Conservation (phyloP, 2,329 filamentous ascomycete genomes). For the Neonectria neomacrospora region DNA sequence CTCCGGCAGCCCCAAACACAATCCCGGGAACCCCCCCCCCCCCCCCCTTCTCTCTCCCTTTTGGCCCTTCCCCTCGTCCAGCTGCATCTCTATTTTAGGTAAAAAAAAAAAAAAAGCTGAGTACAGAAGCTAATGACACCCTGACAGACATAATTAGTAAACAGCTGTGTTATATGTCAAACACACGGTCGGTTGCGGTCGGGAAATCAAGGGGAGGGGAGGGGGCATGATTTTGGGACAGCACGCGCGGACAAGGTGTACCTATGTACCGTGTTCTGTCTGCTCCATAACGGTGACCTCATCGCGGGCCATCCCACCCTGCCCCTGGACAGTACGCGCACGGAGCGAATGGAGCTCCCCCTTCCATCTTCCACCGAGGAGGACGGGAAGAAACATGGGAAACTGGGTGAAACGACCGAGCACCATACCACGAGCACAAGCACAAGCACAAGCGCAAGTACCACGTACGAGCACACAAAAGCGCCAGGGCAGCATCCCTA, state of each 20-base stretch:
- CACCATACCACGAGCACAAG: not conserved
- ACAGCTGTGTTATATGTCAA: not conserved
- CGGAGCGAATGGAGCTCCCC: not conserved
- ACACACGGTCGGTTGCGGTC: not conserved
- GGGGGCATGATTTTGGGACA: not conserved
- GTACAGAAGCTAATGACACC: not conserved
- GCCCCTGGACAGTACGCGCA: not conserved
- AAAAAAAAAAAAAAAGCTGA: not conserved
- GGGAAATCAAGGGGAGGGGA: too few species aligned
- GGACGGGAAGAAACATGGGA: not conserved
- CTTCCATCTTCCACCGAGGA: not conserved
- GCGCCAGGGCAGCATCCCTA: not conserved
- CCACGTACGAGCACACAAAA: not conserved
- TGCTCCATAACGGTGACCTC: conserved; percentile 1
- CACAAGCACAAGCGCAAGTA: not conserved
- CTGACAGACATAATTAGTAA: not conserved
- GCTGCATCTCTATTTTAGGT: not conserved
- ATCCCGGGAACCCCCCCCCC: not conserved
- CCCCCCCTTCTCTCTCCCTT: not conserved
- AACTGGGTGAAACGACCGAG: not conserved
- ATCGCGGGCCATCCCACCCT: not conserved
- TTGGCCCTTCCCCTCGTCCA: not conserved
- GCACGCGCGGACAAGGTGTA: not conserved
- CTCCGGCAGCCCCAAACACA: not conserved
- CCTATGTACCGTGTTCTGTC: not conserved